Evolutionary conservation across 2,329 filamentous ascomycete genomes (phyloP), one percentile per base, ranked within the genome.

Genomic region (Ophiostoma sp.): DNA sequence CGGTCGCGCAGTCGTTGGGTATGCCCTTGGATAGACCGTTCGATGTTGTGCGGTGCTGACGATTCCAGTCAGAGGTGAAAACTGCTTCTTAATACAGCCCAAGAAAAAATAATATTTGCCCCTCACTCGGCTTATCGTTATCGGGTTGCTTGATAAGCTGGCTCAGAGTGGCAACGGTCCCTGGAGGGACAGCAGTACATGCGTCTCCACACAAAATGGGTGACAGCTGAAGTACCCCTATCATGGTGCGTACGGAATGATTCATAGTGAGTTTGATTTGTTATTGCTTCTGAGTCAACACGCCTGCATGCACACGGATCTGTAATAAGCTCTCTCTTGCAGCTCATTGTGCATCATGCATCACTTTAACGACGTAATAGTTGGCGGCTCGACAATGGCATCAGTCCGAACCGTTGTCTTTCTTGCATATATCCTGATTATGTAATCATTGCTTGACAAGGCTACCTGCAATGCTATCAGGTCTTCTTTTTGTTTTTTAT

Each of bases 81-180:
- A 41, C 62, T 64, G 62, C 62, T 64, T 64, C 45, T 64, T 27
- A 64, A 41, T 64, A 63, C 41, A 44, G 3, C 41, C 40, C 27
- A 12, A 64, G 18, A 27, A 64, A 64, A 64, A 64, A 64, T 45
- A 44, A 45, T 9, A 64, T 44, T 64, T 64, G 62, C 62, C 62
- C 62, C 62, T 64, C 62, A 64, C 62, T 64, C n/a, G 38, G 40
- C 62, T 64, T 64, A 64, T 64, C 62, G 58, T 64, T 64, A 64
- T 64, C 62, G 14, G 27, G 40, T 41, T 64, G 62, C 40, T 64
- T 44, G 41, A 64, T 64, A 64, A 64, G 62, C 60, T 5, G 14
- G 11, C 8, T 12, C 7, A 38, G 7, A 62, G 58, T 62, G 58
- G 58, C 38, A 62, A 38, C 27, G 27, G 14, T 11, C 27, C 27